These are phyloP conservation scores for Leccinum ponderosum DNA, from an alignment of 1,284 basidiomycete genomes.

Conservation along the genomic window DNA sequence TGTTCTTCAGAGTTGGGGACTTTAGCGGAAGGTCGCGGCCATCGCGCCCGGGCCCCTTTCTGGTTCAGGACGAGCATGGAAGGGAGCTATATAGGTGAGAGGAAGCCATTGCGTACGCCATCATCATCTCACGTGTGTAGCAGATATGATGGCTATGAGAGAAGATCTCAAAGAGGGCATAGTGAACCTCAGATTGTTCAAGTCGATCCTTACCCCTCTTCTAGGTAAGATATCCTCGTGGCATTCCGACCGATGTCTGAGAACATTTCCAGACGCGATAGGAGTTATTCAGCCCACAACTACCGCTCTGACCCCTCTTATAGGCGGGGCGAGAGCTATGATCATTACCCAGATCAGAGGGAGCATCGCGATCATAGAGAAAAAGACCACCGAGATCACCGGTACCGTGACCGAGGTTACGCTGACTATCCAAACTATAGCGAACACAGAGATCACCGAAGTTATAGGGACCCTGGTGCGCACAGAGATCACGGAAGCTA, in stretches of 20 bases:
- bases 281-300: constrained; percentile 24
- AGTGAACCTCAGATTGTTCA: constrained; percentile 30
- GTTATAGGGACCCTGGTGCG: constrained; percentile 17
- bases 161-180: constrained; percentile 25
- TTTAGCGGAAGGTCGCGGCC: constrained; percentile 34
- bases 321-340: constrained; percentile 20
- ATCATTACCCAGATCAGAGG: constrained; percentile 21
- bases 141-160: constrained; percentile 32
- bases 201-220: constrained; percentile 26
- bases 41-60: constrained; percentile 37
- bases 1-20: constrained; percentile 44
- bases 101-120: neutral
- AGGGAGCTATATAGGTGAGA: constrained; percentile 48
- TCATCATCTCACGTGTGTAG: constrained; percentile 7
- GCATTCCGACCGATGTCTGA: constrained; percentile 7
- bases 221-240: constrained; percentile 19
- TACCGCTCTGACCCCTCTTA: constrained; percentile 28
- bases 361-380: constrained; percentile 25
- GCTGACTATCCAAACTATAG: constrained; percentile 17
- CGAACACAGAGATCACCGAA: constrained; percentile 22
- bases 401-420: constrained; percentile 22
- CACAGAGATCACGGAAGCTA: constrained; percentile 13
- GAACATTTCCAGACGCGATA: constrained; percentile 23
- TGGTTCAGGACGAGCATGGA: constrained; percentile 52
- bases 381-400: constrained; percentile 24